phyloP scores from a whole-genome alignment of 495 filamentous ascomycete genomes.

The Elaphomyces granulatus region DNA sequence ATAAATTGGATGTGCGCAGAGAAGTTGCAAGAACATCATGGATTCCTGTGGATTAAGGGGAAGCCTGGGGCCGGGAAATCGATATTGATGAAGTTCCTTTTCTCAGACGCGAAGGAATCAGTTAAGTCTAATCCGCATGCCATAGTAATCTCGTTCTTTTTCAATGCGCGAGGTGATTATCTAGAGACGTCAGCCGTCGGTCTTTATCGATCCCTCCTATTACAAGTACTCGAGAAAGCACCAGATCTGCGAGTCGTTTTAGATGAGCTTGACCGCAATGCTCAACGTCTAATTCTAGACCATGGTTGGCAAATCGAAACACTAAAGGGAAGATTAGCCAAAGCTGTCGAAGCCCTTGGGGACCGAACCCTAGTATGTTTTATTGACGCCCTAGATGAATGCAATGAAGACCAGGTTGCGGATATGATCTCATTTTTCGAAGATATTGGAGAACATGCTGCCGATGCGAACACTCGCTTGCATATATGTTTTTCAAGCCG shows the following conservation, averaged over 20 bases:
- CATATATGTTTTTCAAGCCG: constrained; percentile 34
- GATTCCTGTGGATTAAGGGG: constrained; percentile 33
- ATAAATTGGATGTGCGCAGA: constrained; percentile 16
- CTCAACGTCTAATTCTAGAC: constrained; percentile 1
- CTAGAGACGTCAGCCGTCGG: constrained; percentile 38
- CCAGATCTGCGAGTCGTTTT: constrained; percentile 16
- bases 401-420: constrained; percentile 20
- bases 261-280: constrained; percentile 4
- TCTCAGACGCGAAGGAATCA: constrained; percentile 10
- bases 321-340: constrained; percentile 10
- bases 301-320: constrained; percentile 8
- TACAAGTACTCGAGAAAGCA: constrained; percentile 18
- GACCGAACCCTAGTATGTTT: constrained; percentile 17
- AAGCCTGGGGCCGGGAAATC: constrained; percentile 37
- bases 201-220: constrained; percentile 40
- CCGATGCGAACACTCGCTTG: constrained; percentile 7
- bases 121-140: constrained; percentile 5
- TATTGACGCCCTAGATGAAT: constrained; percentile 31
- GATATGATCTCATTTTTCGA: constrained; percentile 29
- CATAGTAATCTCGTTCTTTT: constrained; percentile 35
- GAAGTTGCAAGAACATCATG: constrained; percentile 15
- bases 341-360: constrained; percentile 12
- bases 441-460: constrained; percentile 14
- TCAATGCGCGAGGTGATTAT: constrained; percentile 31
- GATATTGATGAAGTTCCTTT: constrained; percentile 26